Percentiles rank a stretch among this genome's conserved stretches.
Conservation (phyloP, 1,284 basidiomycete species). For the Tilletia setariae region DNA sequence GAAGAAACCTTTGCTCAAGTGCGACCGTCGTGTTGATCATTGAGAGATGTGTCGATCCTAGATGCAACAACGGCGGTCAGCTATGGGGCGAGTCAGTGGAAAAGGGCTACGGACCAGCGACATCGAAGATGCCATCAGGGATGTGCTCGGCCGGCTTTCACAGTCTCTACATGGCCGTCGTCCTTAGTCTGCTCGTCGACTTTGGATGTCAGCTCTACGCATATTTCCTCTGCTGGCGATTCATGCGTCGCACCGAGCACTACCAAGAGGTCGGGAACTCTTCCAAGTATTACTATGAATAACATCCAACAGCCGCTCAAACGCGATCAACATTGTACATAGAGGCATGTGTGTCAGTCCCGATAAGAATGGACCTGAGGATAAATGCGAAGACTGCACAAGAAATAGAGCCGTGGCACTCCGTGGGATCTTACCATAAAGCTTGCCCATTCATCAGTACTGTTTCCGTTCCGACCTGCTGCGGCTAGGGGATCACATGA, state of each 20-base stretch:
- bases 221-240: conserved; percentile 49
- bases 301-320: conserved; percentile 14
- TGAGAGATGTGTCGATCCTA: too few species aligned
- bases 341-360: too few species aligned
- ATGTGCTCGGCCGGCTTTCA: conserved; percentile 68
- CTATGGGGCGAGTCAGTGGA: conserved; percentile 64
- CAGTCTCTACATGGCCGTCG: conserved; percentile 67
- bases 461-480: too few species aligned
- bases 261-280: conserved; percentile 37
- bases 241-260: conserved; percentile 50
- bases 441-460: too few species aligned
- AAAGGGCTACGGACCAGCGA: conserved; percentile 54
- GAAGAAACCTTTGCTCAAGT: too few species aligned
- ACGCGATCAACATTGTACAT: background rate
- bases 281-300: conserved; percentile 29
- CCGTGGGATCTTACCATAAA: too few species aligned
- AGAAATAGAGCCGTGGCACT: too few species aligned
- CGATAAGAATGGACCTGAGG: too few species aligned
- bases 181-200: conserved; percentile 66
- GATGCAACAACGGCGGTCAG: conserved; percentile 68
- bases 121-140: conserved; percentile 60
- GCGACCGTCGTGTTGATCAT: too few species aligned
- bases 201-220: conserved; percentile 66
- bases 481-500: too few species aligned
- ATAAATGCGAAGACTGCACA: too few species aligned